phyloP scores from a whole-genome alignment of 495 filamentous ascomycete genomes.

The Neurospora sp. region DNA sequence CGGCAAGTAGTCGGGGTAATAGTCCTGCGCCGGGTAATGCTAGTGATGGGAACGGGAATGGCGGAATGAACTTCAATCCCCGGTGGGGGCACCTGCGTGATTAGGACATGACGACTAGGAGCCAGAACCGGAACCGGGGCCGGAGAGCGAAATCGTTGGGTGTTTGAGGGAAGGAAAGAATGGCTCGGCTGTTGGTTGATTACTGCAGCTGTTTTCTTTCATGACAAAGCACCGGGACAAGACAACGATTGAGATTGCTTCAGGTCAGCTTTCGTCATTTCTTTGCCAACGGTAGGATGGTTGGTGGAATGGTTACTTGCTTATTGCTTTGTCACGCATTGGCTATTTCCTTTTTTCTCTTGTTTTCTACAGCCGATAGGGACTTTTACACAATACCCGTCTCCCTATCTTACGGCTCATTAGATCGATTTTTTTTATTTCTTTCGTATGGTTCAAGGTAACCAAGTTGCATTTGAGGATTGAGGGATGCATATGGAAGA shows the following conservation, averaged over 20 bases:
- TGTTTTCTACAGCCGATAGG: not conserved
- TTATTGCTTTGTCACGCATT: not conserved
- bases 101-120: constrained; percentile 1
- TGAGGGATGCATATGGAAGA: not conserved
- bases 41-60: not conserved
- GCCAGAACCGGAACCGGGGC: not conserved
- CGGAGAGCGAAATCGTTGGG: not conserved
- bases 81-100: constrained; percentile 31
- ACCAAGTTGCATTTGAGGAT: not conserved
- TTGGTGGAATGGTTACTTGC: not conserved
- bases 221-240: not conserved
- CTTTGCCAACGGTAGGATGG: not conserved
- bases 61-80: constrained; percentile 15
- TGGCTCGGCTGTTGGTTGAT: not conserved
- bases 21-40: constrained; percentile 28
- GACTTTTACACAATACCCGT: not conserved
- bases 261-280: not conserved
- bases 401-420: not conserved
- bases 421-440: not conserved
- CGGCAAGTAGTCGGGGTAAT: constrained; percentile 32
- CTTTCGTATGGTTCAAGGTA: not conserved
- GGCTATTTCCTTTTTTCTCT: not conserved
- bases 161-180: not conserved
- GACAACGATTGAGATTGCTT: not conserved
- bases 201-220: not conserved